Evolutionary conservation across 2,329 filamentous ascomycete genomes (phyloP).

Genomic region (Diplodia sapinea): DNA sequence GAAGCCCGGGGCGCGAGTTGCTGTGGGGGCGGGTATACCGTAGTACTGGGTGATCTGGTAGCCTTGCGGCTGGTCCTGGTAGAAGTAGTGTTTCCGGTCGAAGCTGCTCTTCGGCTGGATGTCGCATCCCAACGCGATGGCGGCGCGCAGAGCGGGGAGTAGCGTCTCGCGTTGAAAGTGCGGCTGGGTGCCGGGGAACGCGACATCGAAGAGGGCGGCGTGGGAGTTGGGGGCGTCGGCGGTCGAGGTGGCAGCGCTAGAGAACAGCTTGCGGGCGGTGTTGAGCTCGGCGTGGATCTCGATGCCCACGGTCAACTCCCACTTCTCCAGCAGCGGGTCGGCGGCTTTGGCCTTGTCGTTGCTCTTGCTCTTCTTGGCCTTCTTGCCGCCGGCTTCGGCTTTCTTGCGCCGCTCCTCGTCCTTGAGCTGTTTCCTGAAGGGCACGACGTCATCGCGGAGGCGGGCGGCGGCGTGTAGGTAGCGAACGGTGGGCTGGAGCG

Average conservation of each 20-base stretch:
- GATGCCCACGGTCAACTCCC: constrained; percentile 95
- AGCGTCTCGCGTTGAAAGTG: constrained; percentile 81
- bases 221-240: constrained; percentile 80
- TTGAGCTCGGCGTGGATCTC: constrained; percentile 98
- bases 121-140: constrained; percentile 79
- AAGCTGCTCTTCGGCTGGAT: constrained; percentile 81
- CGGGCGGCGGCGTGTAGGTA: constrained; percentile 8
- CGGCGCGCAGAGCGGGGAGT: constrained; percentile 87
- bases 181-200: constrained; percentile 88
- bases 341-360: constrained; percentile 25
- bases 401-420: constrained; percentile 46
- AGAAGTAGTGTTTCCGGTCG: constrained; percentile 98
- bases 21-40: constrained; percentile 43
- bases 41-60: constrained; percentile 99
- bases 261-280: constrained; percentile 88
- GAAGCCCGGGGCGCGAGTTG: too few relatives aligned
- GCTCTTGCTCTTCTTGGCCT: constrained; percentile 20
- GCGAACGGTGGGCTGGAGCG: background rate
- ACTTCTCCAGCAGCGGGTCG: constrained; percentile 58
- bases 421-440: constrained; percentile 48
- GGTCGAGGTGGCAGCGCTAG: constrained; percentile 57
- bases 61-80: constrained; percentile 94
- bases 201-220: constrained; percentile 85
- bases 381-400: constrained; percentile 35
- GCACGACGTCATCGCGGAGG: constrained; percentile 37